Percentiles rank a stretch among this genome's conserved stretches.
Evolutionary conservation across 2,329 filamentous ascomycete species (phyloP).

Genomic region (Nemania sp.): DNA sequence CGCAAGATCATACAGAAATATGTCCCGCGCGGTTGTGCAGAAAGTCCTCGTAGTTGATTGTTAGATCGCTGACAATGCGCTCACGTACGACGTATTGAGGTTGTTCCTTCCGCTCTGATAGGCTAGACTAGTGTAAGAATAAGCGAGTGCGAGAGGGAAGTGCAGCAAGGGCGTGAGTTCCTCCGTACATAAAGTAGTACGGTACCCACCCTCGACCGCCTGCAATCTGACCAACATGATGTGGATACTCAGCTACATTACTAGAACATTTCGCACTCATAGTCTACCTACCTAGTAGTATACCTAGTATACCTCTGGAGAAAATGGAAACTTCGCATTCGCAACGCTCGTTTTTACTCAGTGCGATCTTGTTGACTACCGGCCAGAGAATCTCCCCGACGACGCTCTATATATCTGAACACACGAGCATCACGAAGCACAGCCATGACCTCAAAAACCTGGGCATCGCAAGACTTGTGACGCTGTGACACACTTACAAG

Average conservation of each 20-base stretch:
- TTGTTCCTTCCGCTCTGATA: no score
- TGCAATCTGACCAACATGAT: not conserved
- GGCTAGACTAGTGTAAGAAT: no score
- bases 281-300: not conserved
- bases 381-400: slow-evolving; percentile 1
- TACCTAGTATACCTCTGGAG: not conserved
- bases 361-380: not conserved
- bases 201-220: no score
- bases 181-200: not conserved
- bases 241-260: no score
- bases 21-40: no score
- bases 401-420: slow-evolving; percentile 9
- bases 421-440: not conserved
- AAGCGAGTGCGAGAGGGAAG: no score
- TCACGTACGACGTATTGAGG: no score
- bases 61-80: no score
- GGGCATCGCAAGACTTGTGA: slow-evolving; percentile 7
- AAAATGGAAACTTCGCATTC: slow-evolving; percentile 5
- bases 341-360: not conserved
- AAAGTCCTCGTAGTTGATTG: no score
- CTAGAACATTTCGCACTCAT: not conserved
- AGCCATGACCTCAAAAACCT: slow-evolving; percentile 1
- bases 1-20: no score
- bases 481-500: slow-evolving; percentile 7
- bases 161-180: slow-evolving; percentile 5